These are phyloP conservation scores for Teratosphaeria zuluensis DNA, from an alignment of 2,329 filamentous ascomycete species.

Conservation along the genomic window DNA sequence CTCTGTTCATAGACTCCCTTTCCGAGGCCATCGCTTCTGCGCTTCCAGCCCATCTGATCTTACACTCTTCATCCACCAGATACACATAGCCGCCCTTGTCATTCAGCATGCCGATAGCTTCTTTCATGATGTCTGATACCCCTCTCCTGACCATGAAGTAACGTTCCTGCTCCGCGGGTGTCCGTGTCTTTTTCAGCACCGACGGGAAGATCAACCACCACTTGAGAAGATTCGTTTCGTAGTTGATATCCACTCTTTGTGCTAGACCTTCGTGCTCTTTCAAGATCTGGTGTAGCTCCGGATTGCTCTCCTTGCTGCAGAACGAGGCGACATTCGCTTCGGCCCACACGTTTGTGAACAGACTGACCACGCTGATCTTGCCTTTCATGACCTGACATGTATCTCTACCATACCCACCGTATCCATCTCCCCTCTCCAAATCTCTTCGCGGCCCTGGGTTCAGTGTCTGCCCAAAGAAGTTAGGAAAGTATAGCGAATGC, in stretches of 20 bases:
- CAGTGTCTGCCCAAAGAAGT: slow-evolving; percentile 73
- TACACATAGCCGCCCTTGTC: slow-evolving; percentile 91
- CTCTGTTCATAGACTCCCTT: slow-evolving; percentile 55
- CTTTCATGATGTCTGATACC: slow-evolving; percentile 45
- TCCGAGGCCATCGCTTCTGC: slow-evolving; percentile 58
- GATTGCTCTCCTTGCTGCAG: slow-evolving; percentile 50
- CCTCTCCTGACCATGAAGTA: slow-evolving; percentile 53
- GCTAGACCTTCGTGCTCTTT: slow-evolving; percentile 42
- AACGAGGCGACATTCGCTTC: slow-evolving; percentile 71
- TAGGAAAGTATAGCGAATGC: slow-evolving; percentile 83
- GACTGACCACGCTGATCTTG: slow-evolving; percentile 54
- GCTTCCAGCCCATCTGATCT: slow-evolving; percentile 90
- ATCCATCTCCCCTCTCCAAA: slow-evolving; percentile 29
- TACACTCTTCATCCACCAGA: slow-evolving; percentile 75
- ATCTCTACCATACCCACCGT: slow-evolving; percentile 40
- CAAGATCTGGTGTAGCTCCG: slow-evolving; percentile 57
- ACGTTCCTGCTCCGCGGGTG: slow-evolving; percentile 42
- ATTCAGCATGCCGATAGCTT: slow-evolving; percentile 64
- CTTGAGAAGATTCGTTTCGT: slow-evolving; percentile 69
- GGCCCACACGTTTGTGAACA: slow-evolving; percentile 81
- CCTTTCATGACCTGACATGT: slow-evolving; percentile 68
- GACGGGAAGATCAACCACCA: slow-evolving; percentile 48
- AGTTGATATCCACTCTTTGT: slow-evolving; percentile 78
- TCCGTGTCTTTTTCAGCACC: slow-evolving; percentile 38
- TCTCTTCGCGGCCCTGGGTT: slow-evolving; percentile 34